Conservation (phyloP, 1,284 basidiomycete genomes). For the Pterula multifida region DNA sequence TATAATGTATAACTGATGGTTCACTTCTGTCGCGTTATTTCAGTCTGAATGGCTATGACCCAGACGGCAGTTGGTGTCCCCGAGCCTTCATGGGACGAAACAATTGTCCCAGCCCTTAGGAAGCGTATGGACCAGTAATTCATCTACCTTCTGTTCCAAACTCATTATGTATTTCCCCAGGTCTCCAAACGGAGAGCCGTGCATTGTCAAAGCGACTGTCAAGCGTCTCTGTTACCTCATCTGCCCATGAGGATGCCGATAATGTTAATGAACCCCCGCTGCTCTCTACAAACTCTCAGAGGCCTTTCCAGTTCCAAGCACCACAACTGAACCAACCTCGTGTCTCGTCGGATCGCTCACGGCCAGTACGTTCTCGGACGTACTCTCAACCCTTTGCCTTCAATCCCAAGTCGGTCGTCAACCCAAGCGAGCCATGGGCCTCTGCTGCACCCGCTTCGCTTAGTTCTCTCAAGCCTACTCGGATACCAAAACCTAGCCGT, state of each 20-base stretch:
- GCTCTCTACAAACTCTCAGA: constrained; percentile 1
- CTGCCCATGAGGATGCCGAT: constrained; percentile 31
- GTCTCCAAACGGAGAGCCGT: constrained; percentile 62
- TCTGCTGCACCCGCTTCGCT: constrained; percentile 14
- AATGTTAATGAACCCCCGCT: constrained; percentile 5
- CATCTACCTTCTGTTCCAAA: constrained; percentile 6
- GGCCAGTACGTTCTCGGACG: constrained; percentile 32
- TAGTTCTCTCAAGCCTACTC: constrained; percentile 5
- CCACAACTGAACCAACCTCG: constrained; percentile 10
- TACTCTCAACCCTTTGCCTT: constrained; percentile 46
- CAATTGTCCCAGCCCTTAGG: constrained; percentile 56
- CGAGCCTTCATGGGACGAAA: constrained; percentile 56
- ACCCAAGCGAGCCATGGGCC: constrained; percentile 18
- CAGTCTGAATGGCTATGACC: constrained; percentile 27
- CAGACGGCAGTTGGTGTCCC: constrained; percentile 34
- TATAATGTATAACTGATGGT: not conserved
- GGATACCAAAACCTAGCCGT: constrained; percentile 12
- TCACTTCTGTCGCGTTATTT: too few relatives aligned
- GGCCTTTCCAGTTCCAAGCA: constrained; percentile 8
- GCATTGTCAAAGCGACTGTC: constrained; percentile 63
- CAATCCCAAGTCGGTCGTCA: constrained; percentile 23
- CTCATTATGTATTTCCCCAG: constrained; percentile 23
- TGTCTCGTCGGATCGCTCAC: constrained; percentile 11
- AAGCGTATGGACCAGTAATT: constrained; percentile 36
- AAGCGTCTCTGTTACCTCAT: constrained; percentile 41